Percentiles rank a stretch among this genome's conserved stretches.
These are phyloP conservation scores for Ceratocystis diversiconidia DNA, from an alignment of 2,329 filamentous ascomycete species.

Conservation along the genomic window DNA sequence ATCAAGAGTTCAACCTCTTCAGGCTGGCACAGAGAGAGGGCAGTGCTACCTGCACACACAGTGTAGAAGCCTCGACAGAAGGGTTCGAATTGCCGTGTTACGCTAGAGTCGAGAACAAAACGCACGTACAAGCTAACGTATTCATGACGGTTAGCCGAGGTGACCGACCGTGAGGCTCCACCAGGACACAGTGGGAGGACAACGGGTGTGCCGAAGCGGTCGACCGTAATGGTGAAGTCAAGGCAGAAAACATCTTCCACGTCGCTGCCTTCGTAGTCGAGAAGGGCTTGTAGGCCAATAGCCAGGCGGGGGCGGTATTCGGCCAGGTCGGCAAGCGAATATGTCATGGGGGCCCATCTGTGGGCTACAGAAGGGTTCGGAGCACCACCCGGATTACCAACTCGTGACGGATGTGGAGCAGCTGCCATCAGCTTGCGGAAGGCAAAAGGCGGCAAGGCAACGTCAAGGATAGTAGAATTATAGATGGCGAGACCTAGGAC, in stretches of 20 bases:
- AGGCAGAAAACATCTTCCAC: slow-evolving; percentile 68
- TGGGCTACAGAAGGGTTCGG: slow-evolving; percentile 30
- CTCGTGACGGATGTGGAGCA: slow-evolving; percentile 43
- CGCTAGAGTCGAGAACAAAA: slow-evolving; percentile 63
- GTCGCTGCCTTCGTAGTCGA: slow-evolving; percentile 65
- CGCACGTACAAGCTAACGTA: slow-evolving; percentile 77
- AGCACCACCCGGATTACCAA: slow-evolving; percentile 28
- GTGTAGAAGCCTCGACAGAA: slow-evolving; percentile 92
- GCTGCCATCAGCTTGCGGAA: slow-evolving; percentile 76
- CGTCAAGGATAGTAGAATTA: slow-evolving; percentile 83
- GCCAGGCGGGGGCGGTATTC: slow-evolving; percentile 69
- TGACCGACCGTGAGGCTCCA: slow-evolving; percentile 62
- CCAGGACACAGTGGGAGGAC: slow-evolving; percentile 58
- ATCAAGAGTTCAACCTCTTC: slow-evolving; percentile 86
- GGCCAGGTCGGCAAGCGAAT: slow-evolving; percentile 67
- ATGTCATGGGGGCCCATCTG: slow-evolving; percentile 49
- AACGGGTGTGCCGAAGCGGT: slow-evolving; percentile 57
- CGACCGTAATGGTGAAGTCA: slow-evolving; percentile 64
- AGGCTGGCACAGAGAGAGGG: slow-evolving; percentile 70
- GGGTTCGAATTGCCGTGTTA: slow-evolving; percentile 74
- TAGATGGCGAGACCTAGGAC: slow-evolving; percentile 83
- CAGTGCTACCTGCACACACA: slow-evolving; percentile 68
- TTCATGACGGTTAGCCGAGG: slow-evolving; percentile 68
- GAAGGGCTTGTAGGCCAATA: slow-evolving; percentile 55
- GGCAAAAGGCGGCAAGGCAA: slow-evolving; percentile 75